Conservation (phyloP, 2,329 filamentous ascomycete species). For the Torrubiella hemipterigena region DNA sequence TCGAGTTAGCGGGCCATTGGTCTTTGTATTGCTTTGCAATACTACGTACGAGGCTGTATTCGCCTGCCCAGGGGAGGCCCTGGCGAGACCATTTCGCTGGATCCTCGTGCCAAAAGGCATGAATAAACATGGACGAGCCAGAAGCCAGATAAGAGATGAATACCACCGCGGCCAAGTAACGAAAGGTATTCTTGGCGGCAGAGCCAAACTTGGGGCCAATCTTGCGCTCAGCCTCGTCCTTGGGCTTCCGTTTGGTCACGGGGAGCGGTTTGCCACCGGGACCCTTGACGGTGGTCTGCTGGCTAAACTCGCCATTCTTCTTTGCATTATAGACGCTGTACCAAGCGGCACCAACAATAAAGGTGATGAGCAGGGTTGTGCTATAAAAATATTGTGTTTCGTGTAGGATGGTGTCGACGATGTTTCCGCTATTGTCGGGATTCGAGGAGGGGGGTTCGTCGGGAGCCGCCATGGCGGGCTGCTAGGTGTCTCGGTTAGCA, state of each 20-base stretch:
- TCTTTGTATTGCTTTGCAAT: conserved; percentile 1
- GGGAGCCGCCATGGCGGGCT: conserved; percentile 4
- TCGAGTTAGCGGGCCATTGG: conserved; percentile 7
- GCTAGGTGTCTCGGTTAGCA: not conserved
- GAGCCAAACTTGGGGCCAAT: conserved; percentile 46
- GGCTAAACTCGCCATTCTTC: conserved; percentile 33
- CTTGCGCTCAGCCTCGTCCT: conserved; percentile 32
- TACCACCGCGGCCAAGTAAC: conserved; percentile 59
- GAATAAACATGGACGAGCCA: conserved; percentile 59
- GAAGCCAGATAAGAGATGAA: conserved; percentile 67
- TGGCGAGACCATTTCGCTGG: conserved; percentile 24
- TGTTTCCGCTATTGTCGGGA: conserved; percentile 13
- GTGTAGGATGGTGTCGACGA: conserved; percentile 30
- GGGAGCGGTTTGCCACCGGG: conserved; percentile 83
- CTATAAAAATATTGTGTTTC: conserved; percentile 39
- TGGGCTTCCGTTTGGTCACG: conserved; percentile 44
- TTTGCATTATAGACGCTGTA: conserved; percentile 41
- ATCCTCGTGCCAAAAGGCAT: conserved; percentile 46
- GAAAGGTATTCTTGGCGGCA: conserved; percentile 60
- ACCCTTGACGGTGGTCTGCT: conserved; percentile 46
- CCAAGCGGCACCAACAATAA: conserved; percentile 36
- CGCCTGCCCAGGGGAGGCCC: conserved; percentile 60
- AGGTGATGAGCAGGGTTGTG: conserved; percentile 36
- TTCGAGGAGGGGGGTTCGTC: conserved; percentile 1
- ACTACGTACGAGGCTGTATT: conserved; percentile 58